A percentile compares a stretch with the other conserved stretches of the same genome.
These are phyloP conservation scores for Sergeia podlipaevii DNA, from an alignment of 208 protist species.

Conservation along the genomic window DNA sequence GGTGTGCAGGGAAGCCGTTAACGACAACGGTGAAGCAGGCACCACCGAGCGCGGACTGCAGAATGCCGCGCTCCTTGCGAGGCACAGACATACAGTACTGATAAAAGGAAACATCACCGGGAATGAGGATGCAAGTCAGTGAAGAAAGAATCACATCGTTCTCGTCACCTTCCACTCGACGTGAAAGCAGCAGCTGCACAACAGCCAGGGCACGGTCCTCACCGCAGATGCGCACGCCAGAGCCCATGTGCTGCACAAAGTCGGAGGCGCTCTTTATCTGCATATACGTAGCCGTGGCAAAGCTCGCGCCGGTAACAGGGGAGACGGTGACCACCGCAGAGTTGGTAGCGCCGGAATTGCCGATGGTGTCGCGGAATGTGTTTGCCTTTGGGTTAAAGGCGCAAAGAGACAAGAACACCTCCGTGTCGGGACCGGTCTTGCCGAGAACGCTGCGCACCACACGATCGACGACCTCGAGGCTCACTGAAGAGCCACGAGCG, in stretches of 20 bases:
- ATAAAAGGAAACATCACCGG: conserved; percentile 25
- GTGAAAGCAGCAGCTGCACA: conserved; percentile 37
- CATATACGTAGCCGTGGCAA: conserved; percentile 24
- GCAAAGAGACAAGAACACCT: conserved; percentile 36
- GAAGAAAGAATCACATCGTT: conserved; percentile 28
- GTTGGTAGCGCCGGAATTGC: conserved; percentile 13
- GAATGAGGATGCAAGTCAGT: conserved; percentile 25
- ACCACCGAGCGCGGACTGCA: conserved; percentile 26
- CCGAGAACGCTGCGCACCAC: conserved; percentile 29
- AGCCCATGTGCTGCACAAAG: conserved; percentile 24
- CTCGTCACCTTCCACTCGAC: conserved; percentile 16
- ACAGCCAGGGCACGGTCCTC: conserved; percentile 32
- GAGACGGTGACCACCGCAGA: conserved; percentile 13
- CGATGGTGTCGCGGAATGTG: conserved; percentile 29
- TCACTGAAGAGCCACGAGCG: conserved; percentile 31
- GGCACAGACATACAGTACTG: conserved; percentile 10
- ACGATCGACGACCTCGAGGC: conserved; percentile 45
- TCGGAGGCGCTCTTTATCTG: conserved; percentile 16
- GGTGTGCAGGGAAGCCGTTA: conserved; percentile 19
- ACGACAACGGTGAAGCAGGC: conserved; percentile 29
- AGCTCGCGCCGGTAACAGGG: conserved; percentile 27
- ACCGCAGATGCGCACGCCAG: conserved; percentile 25
- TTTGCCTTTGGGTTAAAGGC: conserved; percentile 22
- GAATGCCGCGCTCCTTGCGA: conserved; percentile 19
- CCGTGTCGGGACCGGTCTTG: conserved; percentile 17